phyloP scores from a whole-genome alignment of 768 basidiomycete species.

The Boletus sensibilis region DNA sequence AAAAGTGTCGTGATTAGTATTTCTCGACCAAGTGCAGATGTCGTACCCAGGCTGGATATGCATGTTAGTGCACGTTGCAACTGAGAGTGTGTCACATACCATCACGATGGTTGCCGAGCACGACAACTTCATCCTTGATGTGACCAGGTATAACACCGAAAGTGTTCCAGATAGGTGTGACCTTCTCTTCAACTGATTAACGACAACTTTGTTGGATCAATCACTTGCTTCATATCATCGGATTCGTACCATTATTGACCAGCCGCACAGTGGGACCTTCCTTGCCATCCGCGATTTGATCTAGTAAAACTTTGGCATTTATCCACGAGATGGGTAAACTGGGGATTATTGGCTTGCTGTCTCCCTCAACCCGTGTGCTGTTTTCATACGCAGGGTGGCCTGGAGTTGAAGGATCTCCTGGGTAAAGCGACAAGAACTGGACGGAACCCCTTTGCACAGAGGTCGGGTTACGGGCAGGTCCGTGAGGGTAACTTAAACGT shows the following conservation, averaged over 20 bases:
- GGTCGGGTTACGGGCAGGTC: conserved; percentile 84
- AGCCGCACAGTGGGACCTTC: conserved; percentile 44
- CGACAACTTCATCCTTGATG: conserved; percentile 79
- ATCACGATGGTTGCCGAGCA: conserved; percentile 89
- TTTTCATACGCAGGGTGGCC: conserved; percentile 85
- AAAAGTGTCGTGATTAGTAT: conserved; percentile 2
- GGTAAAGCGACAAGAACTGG: conserved; percentile 64
- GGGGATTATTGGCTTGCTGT: conserved; percentile 72
- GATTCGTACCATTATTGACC: conserved; percentile 51
- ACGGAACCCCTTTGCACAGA: conserved; percentile 87
- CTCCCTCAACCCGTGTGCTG: conserved; percentile 58
- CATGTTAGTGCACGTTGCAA: conserved; percentile 7
- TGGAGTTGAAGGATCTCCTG: conserved; percentile 84
- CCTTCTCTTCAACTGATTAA: conserved; percentile 63
- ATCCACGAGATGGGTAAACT: conserved; percentile 90
- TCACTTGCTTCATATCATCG: not conserved
- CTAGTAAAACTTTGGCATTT: conserved; percentile 71
- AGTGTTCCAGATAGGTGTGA: conserved; percentile 91
- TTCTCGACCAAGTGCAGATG: not conserved
- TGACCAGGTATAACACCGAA: conserved; percentile 85
- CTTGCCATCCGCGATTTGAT: conserved; percentile 39
- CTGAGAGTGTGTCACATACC: conserved; percentile 43
- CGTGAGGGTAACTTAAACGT: conserved; percentile 49
- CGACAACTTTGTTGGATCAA: not conserved
- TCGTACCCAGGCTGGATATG: conserved; percentile 24